Evolutionary conservation across 2,329 filamentous ascomycete species (phyloP), one percentile per base, ranked within the genome.

Genomic region (Exserohilum turcica): DNA sequence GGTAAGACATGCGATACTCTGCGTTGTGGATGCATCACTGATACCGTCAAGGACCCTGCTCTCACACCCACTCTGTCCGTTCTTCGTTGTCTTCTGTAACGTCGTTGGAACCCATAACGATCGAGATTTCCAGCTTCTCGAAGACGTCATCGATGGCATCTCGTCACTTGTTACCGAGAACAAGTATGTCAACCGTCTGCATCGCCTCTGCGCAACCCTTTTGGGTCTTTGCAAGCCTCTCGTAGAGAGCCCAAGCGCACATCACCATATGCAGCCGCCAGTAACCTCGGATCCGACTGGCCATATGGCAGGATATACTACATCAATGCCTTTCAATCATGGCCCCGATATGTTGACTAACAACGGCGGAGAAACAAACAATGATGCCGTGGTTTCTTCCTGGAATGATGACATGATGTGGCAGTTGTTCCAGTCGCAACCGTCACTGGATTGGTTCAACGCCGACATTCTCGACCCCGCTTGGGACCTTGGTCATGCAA

Each of bases 1-100:
- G 67, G 64, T 72, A 56, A 43, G 62, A 2, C 31, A 18, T 13
- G 35, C 10, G 13, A 13, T 18, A 1, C 7, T 12, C 3, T 16
- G 10, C 16, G 10, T 8, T 18, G 19, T 6, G 6, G 3, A 19
- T 15, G 6, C 2, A 5, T 31, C 27, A 43, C 59, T 69, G 36
- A 70, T 8, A 7, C 5, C 1, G 7, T 0, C 12, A 12, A 72
- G 71, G 71, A 71, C 66, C 1, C 65, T 72, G 39, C 65, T 73
- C 9, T 72, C 69, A 8, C 71, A 71, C 35, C 68, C 71, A 5
- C 55, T 73, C 2, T 67, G 64, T 28, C 70, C 71, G 1, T 73
- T 72, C 57, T 73, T 71, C 46, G 69, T 73, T 12, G 62, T 73
- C 21, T 73, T 73, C 47, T 73, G 71, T 57, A 72, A 73, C 36